These are phyloP conservation scores for Trametes punicea DNA, from an alignment of 768 basidiomycete species.

Conservation along the genomic window DNA sequence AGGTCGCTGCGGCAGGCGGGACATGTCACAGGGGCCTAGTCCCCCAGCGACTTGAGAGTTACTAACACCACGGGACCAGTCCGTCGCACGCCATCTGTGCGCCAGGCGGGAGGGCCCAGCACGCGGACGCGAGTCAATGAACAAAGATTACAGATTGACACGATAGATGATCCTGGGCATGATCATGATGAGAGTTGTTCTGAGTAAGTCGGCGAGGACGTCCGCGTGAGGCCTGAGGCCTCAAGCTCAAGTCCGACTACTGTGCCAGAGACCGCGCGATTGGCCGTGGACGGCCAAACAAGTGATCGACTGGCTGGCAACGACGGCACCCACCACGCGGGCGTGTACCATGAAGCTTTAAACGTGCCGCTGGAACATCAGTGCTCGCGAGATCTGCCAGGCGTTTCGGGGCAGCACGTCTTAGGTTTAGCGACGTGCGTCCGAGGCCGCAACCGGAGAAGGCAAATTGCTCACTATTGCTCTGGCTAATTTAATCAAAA, in stretches of 20 bases:
- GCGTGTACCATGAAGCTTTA: slow-evolving; percentile 31
- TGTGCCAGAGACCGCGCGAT: neutral
- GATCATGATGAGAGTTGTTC: slow-evolving; percentile 1
- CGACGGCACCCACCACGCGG: slow-evolving; percentile 7
- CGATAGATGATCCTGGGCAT: slow-evolving; percentile 6
- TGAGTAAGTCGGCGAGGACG: neutral
- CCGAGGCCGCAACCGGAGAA: slow-evolving; percentile 3
- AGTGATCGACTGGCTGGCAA: slow-evolving; percentile 18
- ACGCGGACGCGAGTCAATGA: neutral
- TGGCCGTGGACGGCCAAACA: slow-evolving; percentile 2
- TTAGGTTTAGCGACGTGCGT: slow-evolving; percentile 4
- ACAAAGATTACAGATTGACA: slow-evolving; percentile 8
- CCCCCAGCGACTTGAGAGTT: no score
- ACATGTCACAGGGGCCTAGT: no score
- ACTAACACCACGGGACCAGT: neutral
- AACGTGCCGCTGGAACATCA: slow-evolving; percentile 22
- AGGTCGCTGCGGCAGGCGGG: neutral
- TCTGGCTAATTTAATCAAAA: slow-evolving; percentile 19
- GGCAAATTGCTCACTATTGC: slow-evolving; percentile 14
- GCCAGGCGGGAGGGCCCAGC: neutral
- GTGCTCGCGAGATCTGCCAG: slow-evolving; percentile 4
- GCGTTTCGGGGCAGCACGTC: slow-evolving; percentile 3
- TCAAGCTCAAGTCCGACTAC: neutral
- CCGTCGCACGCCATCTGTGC: neutral
- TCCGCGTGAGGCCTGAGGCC: no score